Evolutionary conservation across 495 filamentous ascomycete genomes (phyloP), one percentile per base, ranked within the genome.

Genomic region (Neurospora hispaniola): DNA sequence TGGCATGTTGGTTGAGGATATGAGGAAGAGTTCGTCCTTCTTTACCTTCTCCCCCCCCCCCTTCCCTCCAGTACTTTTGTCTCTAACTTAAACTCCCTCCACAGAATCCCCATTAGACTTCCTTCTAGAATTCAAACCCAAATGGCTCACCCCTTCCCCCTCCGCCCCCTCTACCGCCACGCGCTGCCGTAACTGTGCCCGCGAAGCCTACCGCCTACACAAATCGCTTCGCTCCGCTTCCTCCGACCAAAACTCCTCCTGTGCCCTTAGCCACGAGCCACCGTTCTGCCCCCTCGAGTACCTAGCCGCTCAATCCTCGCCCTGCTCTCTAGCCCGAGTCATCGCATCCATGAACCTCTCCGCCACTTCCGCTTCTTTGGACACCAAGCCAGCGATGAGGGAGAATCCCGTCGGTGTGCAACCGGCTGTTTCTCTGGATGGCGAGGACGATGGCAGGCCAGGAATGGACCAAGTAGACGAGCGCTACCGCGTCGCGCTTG

Each of bases 111-210:
- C 75, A 12, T 80, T 75, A 23, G 83, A 88, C 23, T 80, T 85
- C 0, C 77, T 89, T 1, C 81, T 94, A 31, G 93, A 99, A 80
- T 89, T 98, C 76, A 99, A 99, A 77, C 94, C 95, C 7, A 99
- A 99, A 80, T 99, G 96, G 96, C 88, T 98, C 2, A 78, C 86
- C 7, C 94, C 95, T 75, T 96, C 93, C 1, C 93, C 92, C 2
- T 89, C 88, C 35, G 94, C 94, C 0, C 94, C 94, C 2, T 7
- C 75, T 0, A 75, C 81, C 6, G 86, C 92, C 18, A 86, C 78
- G 27, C 85, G 94, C 35, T 99, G 96, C 80, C 90, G 96, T 6
- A 97, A 92, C 1, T 99, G 96, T 79, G 96, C 96, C 3, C 79
- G 93, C 23, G 83, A 90, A 54, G 89, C 90, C 9, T 85, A 87